These are phyloP conservation scores for Lentinula raphanica DNA, from an alignment of 768 basidiomycete species.

Conservation along the genomic window DNA sequence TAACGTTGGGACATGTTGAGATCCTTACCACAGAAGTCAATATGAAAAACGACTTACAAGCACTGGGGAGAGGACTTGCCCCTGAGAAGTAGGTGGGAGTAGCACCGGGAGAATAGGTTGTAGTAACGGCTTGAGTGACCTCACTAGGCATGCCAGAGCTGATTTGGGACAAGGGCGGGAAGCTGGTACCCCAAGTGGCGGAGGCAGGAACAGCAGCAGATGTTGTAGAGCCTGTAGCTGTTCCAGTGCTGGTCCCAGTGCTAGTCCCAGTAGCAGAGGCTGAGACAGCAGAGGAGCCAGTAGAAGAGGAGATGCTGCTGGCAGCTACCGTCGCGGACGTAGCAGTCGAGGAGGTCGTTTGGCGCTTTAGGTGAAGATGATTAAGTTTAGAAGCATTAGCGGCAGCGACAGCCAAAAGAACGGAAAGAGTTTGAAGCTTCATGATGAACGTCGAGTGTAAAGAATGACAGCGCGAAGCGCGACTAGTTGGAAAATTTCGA, in stretches of 20 bases:
- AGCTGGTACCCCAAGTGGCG: constrained; percentile 5
- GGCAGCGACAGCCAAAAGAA: constrained; percentile 40
- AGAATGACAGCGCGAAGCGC: constrained; percentile 12
- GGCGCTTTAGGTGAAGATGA: constrained; percentile 33
- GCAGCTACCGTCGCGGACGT: constrained; percentile 11
- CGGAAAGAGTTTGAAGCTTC: constrained; percentile 38
- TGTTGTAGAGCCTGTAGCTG: constrained; percentile 9
- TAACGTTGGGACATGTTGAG: constrained; percentile 3
- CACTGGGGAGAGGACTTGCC: constrained; percentile 59
- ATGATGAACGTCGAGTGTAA: constrained; percentile 27
- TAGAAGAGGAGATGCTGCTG: constrained; percentile 7
- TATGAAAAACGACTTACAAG: constrained; percentile 38
- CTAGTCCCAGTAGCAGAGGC: constrained; percentile 1
- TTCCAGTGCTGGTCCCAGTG: not conserved
- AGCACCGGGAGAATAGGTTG: constrained; percentile 56
- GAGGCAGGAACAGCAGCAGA: constrained; percentile 11
- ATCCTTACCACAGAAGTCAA: not conserved
- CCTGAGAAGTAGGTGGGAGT: constrained; percentile 52
- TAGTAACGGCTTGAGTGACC: constrained; percentile 40
- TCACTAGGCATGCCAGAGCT: constrained; percentile 59
- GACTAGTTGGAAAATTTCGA: constrained; percentile 10
- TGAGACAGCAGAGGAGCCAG: constrained; percentile 13
- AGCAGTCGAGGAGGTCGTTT: constrained; percentile 23
- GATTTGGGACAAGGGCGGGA: constrained; percentile 57
- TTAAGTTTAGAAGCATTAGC: constrained; percentile 29